These are phyloP conservation scores for Eimeria necatrix DNA, from an alignment of 169 alveolate genomes.

Conservation along the genomic window DNA sequence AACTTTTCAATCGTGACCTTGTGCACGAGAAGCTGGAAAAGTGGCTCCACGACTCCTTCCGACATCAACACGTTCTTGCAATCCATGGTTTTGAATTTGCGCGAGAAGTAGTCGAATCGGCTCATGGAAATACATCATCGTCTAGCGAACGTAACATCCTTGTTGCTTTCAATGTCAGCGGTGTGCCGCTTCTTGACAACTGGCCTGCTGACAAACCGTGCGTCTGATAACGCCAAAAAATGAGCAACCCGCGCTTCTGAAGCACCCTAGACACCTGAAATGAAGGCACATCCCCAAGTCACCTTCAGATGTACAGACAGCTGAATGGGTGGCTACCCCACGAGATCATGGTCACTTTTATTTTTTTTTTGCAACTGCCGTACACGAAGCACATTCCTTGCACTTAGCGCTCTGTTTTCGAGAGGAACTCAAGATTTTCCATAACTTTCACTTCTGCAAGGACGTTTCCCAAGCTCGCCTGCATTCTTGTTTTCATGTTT, in stretches of 20 bases:
- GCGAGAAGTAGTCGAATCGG: constrained; percentile 26
- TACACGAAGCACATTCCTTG: background rate
- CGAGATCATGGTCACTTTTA: background rate
- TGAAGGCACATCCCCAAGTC: background rate
- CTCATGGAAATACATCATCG: constrained; percentile 41
- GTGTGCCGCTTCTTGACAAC: background rate
- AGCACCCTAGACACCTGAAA: constrained; percentile 38
- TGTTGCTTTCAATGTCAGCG: constrained; percentile 13
- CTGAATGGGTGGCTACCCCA: background rate
- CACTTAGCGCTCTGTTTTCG: too few relatives aligned
- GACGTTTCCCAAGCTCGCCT: background rate
- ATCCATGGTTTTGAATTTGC: constrained; percentile 39
- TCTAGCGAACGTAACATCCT: constrained; percentile 4
- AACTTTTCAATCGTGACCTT: constrained; percentile 80
- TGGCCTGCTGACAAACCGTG: constrained; percentile 13
- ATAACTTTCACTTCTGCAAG: too few relatives aligned
- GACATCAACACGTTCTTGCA: constrained; percentile 72
- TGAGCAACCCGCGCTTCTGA: constrained; percentile 6
- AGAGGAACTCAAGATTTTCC: too few relatives aligned
- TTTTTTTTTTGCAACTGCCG: background rate
- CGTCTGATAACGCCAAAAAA: constrained; percentile 5
- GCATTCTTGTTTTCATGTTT: background rate
- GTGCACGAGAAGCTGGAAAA: constrained; percentile 81
- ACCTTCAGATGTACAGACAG: constrained; percentile 37
- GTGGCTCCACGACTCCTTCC: constrained; percentile 80